Percentiles rank a stretch among this genome's conserved stretches.
Conservation (phyloP, 2,329 filamentous ascomycete genomes). For the Malbranchea cinnamomea region DNA sequence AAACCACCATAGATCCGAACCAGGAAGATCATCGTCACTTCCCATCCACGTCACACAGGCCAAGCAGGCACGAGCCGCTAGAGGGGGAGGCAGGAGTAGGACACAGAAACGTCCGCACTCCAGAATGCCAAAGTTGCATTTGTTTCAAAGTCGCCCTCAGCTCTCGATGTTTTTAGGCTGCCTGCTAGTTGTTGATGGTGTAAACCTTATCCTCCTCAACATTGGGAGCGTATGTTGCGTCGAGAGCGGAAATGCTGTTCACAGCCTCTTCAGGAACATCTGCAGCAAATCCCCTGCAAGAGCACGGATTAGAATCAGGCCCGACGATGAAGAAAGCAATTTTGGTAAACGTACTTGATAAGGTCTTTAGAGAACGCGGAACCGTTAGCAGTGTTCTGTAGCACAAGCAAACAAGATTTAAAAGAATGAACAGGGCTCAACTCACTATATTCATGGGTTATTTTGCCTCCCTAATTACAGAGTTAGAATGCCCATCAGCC, state of each 20-base stretch:
- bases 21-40: no score
- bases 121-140: no score
- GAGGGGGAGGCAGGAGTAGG: no score
- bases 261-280: slow-evolving; percentile 56
- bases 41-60: no score
- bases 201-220: slow-evolving; percentile 69
- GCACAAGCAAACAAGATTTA: slow-evolving; percentile 5
- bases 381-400: slow-evolving; percentile 9
- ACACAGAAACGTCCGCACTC: no score
- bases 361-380: slow-evolving; percentile 18
- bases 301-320: slow-evolving; percentile 15
- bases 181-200: slow-evolving; percentile 25
- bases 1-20: no score
- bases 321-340: not conserved
- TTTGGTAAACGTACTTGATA: slow-evolving; percentile 24
- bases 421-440: slow-evolving; percentile 8
- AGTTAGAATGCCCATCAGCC: not conserved
- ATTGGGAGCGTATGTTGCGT: slow-evolving; percentile 43
- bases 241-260: slow-evolving; percentile 49
- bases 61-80: no score
- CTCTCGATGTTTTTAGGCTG: no score
- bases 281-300: slow-evolving; percentile 57
- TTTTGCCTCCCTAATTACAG: slow-evolving; percentile 44
- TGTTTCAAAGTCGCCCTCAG: no score
- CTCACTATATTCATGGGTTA: slow-evolving; percentile 71